Evolutionary conservation across 1,139 yeast species (phyloP).

Genomic region (Pneumocystis oryctolagi): DNA sequence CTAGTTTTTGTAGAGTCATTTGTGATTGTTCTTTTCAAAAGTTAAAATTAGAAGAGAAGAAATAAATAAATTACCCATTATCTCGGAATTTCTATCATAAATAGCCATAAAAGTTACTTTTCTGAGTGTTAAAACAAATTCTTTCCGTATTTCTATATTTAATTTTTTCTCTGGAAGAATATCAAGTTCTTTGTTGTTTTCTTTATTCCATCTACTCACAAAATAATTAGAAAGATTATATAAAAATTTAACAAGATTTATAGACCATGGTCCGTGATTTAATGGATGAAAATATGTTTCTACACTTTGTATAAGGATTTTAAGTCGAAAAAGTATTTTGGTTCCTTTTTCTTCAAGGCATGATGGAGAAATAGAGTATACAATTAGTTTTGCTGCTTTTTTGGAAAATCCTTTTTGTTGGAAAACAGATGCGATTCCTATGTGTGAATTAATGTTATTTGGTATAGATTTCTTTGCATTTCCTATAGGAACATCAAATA

Average conservation of each 20-base stretch:
- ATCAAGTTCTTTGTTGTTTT: conserved; percentile 22
- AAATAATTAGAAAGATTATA: conserved; percentile 25
- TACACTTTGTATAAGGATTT: conserved; percentile 49
- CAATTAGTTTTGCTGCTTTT: conserved; percentile 15
- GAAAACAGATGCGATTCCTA: conserved; percentile 13
- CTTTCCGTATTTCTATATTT: conserved; percentile 32
- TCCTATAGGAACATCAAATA: conserved; percentile 28
- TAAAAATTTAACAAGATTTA: conserved; percentile 49
- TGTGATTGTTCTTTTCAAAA: conserved; percentile 24
- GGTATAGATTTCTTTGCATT: conserved; percentile 9
- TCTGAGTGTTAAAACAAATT: conserved; percentile 42
- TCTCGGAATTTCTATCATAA: conserved; percentile 54
- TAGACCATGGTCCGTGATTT: conserved; percentile 73
- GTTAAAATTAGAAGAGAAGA: neutral
- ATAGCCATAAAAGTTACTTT: conserved; percentile 58
- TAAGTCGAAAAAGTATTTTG: conserved; percentile 41
- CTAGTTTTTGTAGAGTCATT: conserved; percentile 45
- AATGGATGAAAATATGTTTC: conserved; percentile 87
- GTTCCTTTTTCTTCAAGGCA: conserved; percentile 28
- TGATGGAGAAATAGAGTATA: conserved; percentile 10
- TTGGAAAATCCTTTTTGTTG: conserved; percentile 17
- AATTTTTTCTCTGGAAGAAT: conserved; percentile 33
- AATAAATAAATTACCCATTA: conserved; percentile 27
- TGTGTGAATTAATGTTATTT: conserved; percentile 3
- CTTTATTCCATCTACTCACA: conserved; percentile 25